These are phyloP conservation scores for Scutellaria barbata DNA, from an alignment of 257 asterid species.

Conservation along the genomic window DNA sequence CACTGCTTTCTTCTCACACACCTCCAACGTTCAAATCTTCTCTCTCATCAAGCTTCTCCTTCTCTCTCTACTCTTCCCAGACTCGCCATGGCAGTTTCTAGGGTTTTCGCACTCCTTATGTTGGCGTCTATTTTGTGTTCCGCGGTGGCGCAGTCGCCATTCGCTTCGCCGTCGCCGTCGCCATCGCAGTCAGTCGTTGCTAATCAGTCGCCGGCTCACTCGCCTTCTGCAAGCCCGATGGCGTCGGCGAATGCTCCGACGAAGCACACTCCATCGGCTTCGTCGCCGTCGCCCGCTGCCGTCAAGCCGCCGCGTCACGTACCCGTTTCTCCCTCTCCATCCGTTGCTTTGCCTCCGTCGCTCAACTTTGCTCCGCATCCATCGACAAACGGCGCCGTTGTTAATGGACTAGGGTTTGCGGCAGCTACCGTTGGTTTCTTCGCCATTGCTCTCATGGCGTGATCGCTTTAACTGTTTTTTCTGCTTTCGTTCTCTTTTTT, in stretches of 20 bases:
- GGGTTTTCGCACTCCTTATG: conserved; percentile 2
- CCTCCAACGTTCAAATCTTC: too few relatives aligned
- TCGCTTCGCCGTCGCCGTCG: conserved; percentile 25
- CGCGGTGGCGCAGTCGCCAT: conserved; percentile 24
- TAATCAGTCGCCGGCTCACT: too few relatives aligned
- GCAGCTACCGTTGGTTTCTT: conserved; percentile 16
- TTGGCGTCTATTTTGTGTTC: conserved; percentile 6
- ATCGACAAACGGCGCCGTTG: conserved; percentile 7
- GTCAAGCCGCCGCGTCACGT: background rate
- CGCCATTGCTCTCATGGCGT: conserved; percentile 18
- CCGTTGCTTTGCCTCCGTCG: background rate
- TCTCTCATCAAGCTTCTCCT: background rate
- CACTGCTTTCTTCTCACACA: too few relatives aligned
- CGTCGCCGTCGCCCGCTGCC: background rate
- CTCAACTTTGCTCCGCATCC: background rate
- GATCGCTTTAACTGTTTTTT: background rate
- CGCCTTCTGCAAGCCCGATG: too few relatives aligned
- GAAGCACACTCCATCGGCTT: too few relatives aligned
- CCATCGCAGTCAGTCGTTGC: background rate
- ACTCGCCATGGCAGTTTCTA: conserved; percentile 28
- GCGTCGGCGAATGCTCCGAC: too few relatives aligned
- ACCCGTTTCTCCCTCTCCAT: background rate
- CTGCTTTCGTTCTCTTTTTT: too few relatives aligned
- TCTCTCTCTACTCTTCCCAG: background rate
- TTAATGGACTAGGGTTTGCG: conserved; percentile 25